phyloP scores from a whole-genome alignment of 495 filamentous ascomycete species.

The Neurospora sp. region DNA sequence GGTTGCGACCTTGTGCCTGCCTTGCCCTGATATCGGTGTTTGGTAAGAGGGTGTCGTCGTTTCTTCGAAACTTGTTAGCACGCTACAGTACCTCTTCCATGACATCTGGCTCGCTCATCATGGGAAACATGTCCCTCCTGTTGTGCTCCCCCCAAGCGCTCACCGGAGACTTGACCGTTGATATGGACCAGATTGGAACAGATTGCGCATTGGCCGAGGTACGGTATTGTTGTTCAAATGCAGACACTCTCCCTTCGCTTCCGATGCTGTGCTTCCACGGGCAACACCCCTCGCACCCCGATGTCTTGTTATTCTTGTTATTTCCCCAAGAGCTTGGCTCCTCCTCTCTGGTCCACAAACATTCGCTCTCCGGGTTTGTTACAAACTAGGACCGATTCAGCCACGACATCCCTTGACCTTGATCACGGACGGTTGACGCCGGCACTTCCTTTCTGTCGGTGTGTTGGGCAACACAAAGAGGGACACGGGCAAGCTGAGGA shows the following conservation, averaged over 20 bases:
- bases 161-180: neutral
- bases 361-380: neutral
- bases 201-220: neutral
- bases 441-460: neutral
- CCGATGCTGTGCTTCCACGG: neutral
- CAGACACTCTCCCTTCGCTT: neutral
- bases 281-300: neutral
- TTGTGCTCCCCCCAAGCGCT: neutral
- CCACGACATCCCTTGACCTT: neutral
- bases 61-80: neutral
- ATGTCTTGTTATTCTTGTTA: neutral
- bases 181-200: neutral
- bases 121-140: neutral
- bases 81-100: neutral
- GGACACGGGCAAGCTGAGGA: neutral
- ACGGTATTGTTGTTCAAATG: neutral
- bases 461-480: neutral
- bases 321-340: neutral
- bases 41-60: conserved; percentile 1
- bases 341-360: neutral
- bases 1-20: neutral
- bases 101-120: neutral
- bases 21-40: neutral
- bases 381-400: neutral
- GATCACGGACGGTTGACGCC: neutral